phyloP scores from a whole-genome alignment of 2,329 filamentous ascomycete genomes.

The Aspergillus fischeri region DNA sequence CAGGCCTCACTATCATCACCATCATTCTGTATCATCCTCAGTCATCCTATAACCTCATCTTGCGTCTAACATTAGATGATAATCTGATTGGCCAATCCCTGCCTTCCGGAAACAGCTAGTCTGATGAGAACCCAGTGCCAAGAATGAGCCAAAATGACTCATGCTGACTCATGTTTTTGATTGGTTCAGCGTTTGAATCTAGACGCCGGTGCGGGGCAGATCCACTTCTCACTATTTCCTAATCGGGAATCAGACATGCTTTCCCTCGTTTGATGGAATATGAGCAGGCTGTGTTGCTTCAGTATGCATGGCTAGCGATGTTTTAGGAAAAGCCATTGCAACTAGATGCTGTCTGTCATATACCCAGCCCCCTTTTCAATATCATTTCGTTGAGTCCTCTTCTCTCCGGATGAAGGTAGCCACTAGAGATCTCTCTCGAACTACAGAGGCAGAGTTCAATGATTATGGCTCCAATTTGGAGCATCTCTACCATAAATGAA shows the following conservation, averaged over 20 bases:
- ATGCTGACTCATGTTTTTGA: conserved; percentile 2
- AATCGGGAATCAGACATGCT: not conserved
- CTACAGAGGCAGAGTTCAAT: no score
- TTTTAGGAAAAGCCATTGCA: no score
- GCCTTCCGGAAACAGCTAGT: not conserved
- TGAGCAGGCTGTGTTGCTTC: no score
- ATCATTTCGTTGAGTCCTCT: no score
- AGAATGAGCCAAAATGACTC: conserved; percentile 7
- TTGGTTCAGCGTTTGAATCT: not conserved
- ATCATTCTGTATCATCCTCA: not conserved
- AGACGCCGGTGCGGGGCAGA: not conserved
- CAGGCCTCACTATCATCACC: not conserved
- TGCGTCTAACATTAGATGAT: no score
- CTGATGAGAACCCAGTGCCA: not conserved
- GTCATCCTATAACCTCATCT: not conserved
- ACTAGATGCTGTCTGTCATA: not conserved
- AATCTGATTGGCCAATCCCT: not conserved
- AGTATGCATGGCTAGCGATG: no score
- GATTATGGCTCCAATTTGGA: no score
- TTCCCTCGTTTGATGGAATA: no score
- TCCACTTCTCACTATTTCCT: not conserved
- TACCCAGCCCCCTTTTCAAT: no score
- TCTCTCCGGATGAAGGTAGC: no score
- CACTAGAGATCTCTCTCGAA: no score
- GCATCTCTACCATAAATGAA: no score